Evolutionary conservation across 192 early-diverging fungal species (phyloP).

Genomic region (Linnemannia exigua): DNA sequence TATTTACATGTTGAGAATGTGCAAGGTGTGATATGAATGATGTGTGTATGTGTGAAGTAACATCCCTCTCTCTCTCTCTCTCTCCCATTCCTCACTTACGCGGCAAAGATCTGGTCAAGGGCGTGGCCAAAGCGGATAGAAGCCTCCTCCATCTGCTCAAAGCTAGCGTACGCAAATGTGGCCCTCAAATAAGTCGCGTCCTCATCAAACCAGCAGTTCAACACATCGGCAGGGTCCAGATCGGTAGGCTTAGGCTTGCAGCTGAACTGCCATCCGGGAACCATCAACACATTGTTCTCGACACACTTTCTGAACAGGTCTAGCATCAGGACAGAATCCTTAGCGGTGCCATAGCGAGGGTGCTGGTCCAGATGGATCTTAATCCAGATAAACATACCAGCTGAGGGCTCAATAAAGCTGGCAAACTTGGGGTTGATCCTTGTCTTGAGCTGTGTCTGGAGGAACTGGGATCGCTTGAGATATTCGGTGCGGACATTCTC

Average conservation of each 20-base stretch:
- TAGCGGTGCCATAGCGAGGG: constrained; percentile 40
- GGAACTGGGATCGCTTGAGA: constrained; percentile 70
- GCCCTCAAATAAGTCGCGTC: constrained; percentile 71
- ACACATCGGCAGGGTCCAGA: constrained; percentile 23
- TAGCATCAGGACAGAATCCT: constrained; percentile 58
- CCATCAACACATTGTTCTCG: constrained; percentile 69
- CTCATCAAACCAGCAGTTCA: constrained; percentile 52
- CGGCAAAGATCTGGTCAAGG: constrained; percentile 18
- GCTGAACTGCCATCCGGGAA: constrained; percentile 74
- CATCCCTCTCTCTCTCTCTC: too few species aligned
- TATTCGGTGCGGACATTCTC: constrained; percentile 79
- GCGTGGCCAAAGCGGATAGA: constrained; percentile 61
- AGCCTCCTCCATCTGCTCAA: constrained; percentile 68
- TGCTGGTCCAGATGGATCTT: constrained; percentile 61
- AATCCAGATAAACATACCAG: constrained; percentile 95
- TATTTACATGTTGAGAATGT: background rate
- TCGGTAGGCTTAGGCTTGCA: constrained; percentile 52
- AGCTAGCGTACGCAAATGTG: constrained; percentile 70
- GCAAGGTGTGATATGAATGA: background rate
- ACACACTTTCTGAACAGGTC: constrained; percentile 70
- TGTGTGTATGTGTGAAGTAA: background rate
- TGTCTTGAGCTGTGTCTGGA: constrained; percentile 68
- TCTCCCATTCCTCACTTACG: background rate
- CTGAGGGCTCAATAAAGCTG: constrained; percentile 65
- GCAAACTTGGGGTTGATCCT: constrained; percentile 66